These are phyloP conservation scores for Acacia confusa DNA, from an alignment of 306 rosid species.

Conservation along the genomic window DNA sequence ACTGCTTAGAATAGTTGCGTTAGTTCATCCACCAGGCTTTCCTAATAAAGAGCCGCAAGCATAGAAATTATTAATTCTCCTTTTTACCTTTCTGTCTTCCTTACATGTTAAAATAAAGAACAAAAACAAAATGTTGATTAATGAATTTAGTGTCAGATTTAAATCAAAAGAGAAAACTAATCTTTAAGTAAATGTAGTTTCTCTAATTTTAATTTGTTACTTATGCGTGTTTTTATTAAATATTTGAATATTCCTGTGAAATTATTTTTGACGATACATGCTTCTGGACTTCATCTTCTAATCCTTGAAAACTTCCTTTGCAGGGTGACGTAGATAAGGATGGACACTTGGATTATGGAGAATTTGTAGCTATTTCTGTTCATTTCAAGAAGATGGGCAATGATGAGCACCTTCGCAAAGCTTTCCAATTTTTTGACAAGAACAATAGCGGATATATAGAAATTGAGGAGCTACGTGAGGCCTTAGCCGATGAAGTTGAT, in stretches of 20 bases:
- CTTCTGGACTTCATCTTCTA: conserved; percentile 6
- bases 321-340: conserved; percentile 96
- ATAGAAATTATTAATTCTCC: neutral
- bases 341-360: conserved; percentile 81
- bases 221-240: no score
- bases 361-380: conserved; percentile 86
- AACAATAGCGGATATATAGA: conserved; percentile 72
- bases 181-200: no score
- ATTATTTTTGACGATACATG: neutral
- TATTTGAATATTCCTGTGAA: neutral
- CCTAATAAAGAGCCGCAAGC: neutral
- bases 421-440: conserved; percentile 81
- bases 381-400: conserved; percentile 80
- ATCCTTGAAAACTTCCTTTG: conserved; percentile 35
- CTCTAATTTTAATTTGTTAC: no score
- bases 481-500: conserved; percentile 65
- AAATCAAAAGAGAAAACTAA: neutral
- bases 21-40: neutral
- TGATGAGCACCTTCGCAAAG: conserved; percentile 81
- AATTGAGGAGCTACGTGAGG: conserved; percentile 71
- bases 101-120: neutral
- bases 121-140: neutral
- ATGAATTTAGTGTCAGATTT: neutral
- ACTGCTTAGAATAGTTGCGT: neutral
- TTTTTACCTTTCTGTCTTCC: neutral